Conservation (phyloP, 495 filamentous ascomycete genomes). For the Jackrogersella multiformis region DNA sequence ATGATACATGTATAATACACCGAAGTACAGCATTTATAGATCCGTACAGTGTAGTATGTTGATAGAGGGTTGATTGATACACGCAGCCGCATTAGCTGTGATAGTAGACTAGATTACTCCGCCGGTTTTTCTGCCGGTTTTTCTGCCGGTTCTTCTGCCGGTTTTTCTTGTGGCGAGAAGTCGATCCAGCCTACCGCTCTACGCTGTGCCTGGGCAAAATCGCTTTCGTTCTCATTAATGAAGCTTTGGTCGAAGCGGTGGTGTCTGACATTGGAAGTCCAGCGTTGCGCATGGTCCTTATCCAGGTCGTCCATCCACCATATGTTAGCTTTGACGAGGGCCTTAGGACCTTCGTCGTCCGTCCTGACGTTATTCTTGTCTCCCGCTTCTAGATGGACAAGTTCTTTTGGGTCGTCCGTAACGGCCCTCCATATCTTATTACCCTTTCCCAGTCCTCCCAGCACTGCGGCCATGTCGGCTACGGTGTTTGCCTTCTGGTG, state of each 20-base stretch:
- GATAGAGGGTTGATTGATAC: slow-evolving; percentile 16
- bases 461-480: slow-evolving; percentile 85
- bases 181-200: not conserved
- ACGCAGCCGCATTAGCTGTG: slow-evolving; percentile 21
- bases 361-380: slow-evolving; percentile 43
- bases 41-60: slow-evolving; percentile 12
- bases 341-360: slow-evolving; percentile 45
- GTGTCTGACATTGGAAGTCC: slow-evolving; percentile 76
- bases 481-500: slow-evolving; percentile 89
- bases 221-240: not conserved
- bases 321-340: slow-evolving; percentile 57
- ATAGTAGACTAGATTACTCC: not conserved
- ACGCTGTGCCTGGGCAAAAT: too few relatives aligned
- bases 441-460: slow-evolving; percentile 61
- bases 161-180: not conserved
- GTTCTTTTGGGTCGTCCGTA: slow-evolving; percentile 41
- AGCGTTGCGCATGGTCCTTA: slow-evolving; percentile 69
- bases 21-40: slow-evolving; percentile 22
- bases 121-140: not conserved
- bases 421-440: slow-evolving; percentile 57
- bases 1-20: slow-evolving; percentile 41
- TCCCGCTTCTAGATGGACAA: slow-evolving; percentile 47
- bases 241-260: slow-evolving; percentile 19
- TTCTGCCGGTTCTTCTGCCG: not conserved
- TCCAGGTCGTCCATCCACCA: slow-evolving; percentile 76